Percentiles rank a stretch among this genome's conserved stretches.
phyloP scores from a whole-genome alignment of 2,329 filamentous ascomycete species.

The Penicillium sp. region DNA sequence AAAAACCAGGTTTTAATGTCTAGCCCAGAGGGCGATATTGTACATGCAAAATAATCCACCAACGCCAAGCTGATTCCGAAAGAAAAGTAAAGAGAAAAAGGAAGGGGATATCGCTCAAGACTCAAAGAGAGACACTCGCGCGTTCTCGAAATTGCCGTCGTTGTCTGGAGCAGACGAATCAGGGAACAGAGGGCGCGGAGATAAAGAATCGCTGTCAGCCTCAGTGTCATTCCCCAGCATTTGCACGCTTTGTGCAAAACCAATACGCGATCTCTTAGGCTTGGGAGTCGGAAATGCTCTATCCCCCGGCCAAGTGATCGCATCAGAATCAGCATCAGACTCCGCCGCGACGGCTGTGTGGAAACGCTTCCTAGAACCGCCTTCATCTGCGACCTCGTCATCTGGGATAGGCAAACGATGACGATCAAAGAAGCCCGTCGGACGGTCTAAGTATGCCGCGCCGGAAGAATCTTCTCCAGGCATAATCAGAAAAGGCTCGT shows the following conservation, averaged over 20 bases:
- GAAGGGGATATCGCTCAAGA: neutral
- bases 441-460: slow-evolving; percentile 30
- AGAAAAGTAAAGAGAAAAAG: neutral
- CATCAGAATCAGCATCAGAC: neutral
- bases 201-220: neutral
- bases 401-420: slow-evolving; percentile 39
- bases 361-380: neutral
- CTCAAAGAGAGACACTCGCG: neutral
- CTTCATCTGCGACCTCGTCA: slow-evolving; percentile 9
- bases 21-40: neutral
- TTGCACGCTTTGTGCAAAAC: slow-evolving; percentile 4
- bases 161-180: neutral
- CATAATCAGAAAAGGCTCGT: slow-evolving; percentile 52
- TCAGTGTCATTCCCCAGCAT: neutral
- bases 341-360: neutral
- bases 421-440: slow-evolving; percentile 39
- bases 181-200: neutral
- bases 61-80: neutral
- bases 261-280: slow-evolving; percentile 6
- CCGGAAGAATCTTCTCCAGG: slow-evolving; percentile 27
- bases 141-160: neutral
- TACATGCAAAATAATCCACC: neutral
- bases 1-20: neutral
- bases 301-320: neutral
- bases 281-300: neutral